A percentile compares a stretch with the other conserved stretches of the same genome.
Conservation (phyloP, 768 basidiomycete species). For the Coprinopsis cinerea region DNA sequence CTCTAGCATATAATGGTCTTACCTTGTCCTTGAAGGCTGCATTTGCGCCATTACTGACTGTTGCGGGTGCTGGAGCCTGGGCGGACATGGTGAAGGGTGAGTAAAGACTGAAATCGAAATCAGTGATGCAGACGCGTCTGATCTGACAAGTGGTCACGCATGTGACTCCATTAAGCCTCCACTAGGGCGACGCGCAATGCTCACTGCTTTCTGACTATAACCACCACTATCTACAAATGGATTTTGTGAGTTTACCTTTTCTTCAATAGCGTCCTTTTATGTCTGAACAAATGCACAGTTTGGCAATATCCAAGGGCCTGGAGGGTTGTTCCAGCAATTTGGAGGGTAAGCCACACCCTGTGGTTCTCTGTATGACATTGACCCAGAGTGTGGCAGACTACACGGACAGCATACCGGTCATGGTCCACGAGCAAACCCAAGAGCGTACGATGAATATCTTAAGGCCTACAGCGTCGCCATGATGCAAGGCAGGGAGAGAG, state of each 20-base stretch:
- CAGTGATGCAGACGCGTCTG: constrained; percentile 25
- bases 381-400: constrained; percentile 43
- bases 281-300: constrained; percentile 23
- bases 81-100: constrained; percentile 25
- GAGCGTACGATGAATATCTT: constrained; percentile 86
- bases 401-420: constrained; percentile 43
- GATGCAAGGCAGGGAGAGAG: constrained; percentile 78
- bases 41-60: constrained; percentile 50
- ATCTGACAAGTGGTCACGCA: constrained; percentile 28
- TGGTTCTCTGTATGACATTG: constrained; percentile 8
- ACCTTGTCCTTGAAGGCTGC: constrained; percentile 87
- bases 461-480: constrained; percentile 95
- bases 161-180: constrained; percentile 22
- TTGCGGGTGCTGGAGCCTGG: constrained; percentile 28
- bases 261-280: background rate
- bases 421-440: constrained; percentile 47
- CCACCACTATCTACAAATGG: constrained; percentile 26
- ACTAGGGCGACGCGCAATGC: constrained; percentile 15
- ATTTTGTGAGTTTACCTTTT: constrained; percentile 32
- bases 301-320: constrained; percentile 47
- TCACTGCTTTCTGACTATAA: constrained; percentile 8
- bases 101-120: constrained; percentile 11
- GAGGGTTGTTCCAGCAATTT: constrained; percentile 58
- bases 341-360: constrained; percentile 40
- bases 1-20: constrained; percentile 11